Evolutionary conservation across 1,284 basidiomycete genomes (phyloP), one percentile per base, ranked within the genome.

Genomic region (Sphaerobolus stellatus): DNA sequence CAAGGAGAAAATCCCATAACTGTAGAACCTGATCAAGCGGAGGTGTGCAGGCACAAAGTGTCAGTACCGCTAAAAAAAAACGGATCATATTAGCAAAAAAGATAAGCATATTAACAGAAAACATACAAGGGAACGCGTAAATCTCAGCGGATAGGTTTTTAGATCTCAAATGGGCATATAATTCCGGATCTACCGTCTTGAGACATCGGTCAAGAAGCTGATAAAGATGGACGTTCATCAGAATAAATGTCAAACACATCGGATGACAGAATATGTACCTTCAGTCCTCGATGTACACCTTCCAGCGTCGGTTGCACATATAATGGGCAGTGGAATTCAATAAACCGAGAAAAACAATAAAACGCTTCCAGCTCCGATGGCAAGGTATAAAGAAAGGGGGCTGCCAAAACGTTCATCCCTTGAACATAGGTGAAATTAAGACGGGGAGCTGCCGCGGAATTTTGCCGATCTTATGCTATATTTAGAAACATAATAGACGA

Each of bases 371-470:
- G 73, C 71, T 99, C 94, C 5, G 92, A 93, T 1, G 94, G 92
- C 84, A 98, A 90, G 9, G 91, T 92, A 68, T 97, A 98, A 38
- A 99, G 79, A 70, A 98, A 98, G 0, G 96, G 96, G 1, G 96
- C 96, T 16, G 94, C 93, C 29, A 99, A 83, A 34, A 98, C 96
- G 69, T 99, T 99, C 94, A 98, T 98, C 31, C 95, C 95, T 71
- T 97, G 95, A 9, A 98, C 94, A 65, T 98, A 98, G 34, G 90
- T 92, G 70, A 97, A 95, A 7, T 86, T 88, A 18, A 92, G 78
- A 52, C 85, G 84, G 9, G 86, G 79, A 2, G 75, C 76, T 38
- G 29, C 52, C 44, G 31, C 56, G 29, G 28, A 49, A 45, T 64
- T 90, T 86, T 87, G 85, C 60, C 83, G 76, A 65, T 90, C 88